Evolutionary conservation across 257 asterid species (phyloP).

Genomic region (Solanum habrochaites): DNA sequence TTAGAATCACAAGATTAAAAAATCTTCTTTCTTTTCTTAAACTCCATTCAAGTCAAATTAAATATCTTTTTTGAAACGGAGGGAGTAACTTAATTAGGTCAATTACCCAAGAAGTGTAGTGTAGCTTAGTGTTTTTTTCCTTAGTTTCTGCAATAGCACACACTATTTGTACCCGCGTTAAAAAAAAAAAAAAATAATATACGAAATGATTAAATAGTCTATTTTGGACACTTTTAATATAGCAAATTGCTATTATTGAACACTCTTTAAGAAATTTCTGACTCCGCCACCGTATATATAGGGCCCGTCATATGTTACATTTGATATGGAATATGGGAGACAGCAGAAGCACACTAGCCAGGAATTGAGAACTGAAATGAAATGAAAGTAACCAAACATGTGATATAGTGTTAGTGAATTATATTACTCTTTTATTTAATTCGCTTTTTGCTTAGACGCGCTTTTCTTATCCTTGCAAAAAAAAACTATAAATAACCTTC

Average conservation of each 20-base stretch:
- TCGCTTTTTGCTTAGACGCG: slow-evolving; percentile 18
- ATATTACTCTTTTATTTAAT: background rate
- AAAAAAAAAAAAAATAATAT: too few relatives aligned
- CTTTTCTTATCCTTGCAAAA: slow-evolving; percentile 3
- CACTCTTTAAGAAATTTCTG: too few relatives aligned
- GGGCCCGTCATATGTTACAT: background rate
- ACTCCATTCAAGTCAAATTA: too few relatives aligned
- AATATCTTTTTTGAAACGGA: too few relatives aligned
- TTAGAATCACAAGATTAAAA: too few relatives aligned
- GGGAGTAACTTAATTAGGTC: too few relatives aligned
- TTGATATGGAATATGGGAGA: slow-evolving; percentile 33
- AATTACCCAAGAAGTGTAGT: background rate
- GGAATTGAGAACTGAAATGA: background rate
- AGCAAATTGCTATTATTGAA: too few relatives aligned
- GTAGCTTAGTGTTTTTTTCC: background rate
- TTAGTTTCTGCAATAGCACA: background rate
- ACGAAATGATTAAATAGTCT: too few relatives aligned
- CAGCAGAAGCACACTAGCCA: slow-evolving; percentile 57
- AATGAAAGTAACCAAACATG: background rate
- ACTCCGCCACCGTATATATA: too few relatives aligned
- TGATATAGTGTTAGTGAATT: slow-evolving; percentile 12
- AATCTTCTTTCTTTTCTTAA: too few relatives aligned
- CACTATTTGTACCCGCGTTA: background rate
- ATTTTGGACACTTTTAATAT: too few relatives aligned
- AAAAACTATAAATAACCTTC: slow-evolving; percentile 27